Percentiles rank a stretch among this genome's conserved stretches.
Evolutionary conservation across 352 stramenopile genomes (phyloP).

Genomic region (Phytopythium litorale): DNA sequence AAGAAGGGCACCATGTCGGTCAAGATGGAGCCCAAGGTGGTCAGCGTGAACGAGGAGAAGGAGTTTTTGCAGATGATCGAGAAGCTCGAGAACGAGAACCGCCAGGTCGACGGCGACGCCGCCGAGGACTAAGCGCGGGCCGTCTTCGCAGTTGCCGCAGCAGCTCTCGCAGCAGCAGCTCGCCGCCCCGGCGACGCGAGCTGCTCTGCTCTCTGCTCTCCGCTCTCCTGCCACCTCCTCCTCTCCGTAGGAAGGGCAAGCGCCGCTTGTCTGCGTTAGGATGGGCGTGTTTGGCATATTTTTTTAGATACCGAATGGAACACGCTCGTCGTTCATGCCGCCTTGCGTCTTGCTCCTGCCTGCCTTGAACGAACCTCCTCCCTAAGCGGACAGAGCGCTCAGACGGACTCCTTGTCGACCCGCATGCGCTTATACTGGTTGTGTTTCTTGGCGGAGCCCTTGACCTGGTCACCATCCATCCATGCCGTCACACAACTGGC

Average conservation of each 20-base stretch:
- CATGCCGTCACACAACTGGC: too few species aligned
- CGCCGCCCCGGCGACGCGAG: too few species aligned
- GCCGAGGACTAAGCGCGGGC: slow-evolving; percentile 87
- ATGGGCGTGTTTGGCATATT: slow-evolving; percentile 7
- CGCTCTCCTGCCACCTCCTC: not conserved
- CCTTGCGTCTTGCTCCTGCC: not conserved
- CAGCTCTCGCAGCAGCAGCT: too few species aligned
- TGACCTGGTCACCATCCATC: slow-evolving; percentile 21
- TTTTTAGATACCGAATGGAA: slow-evolving; percentile 9
- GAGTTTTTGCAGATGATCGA: slow-evolving; percentile 99
- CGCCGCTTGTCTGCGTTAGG: slow-evolving; percentile 5
- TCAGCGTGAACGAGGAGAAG: slow-evolving; percentile 98
- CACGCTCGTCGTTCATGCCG: slow-evolving; percentile 21
- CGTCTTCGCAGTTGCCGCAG: not conserved
- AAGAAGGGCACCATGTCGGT: slow-evolving; percentile 96
- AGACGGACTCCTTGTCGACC: not conserved
- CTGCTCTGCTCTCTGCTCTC: not conserved
- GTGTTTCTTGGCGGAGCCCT: slow-evolving; percentile 75
- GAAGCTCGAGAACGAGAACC: slow-evolving; percentile 97
- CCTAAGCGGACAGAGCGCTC: not conserved
- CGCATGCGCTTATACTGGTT: slow-evolving; percentile 63
- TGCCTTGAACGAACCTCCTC: too few species aligned
- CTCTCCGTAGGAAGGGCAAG: not conserved
- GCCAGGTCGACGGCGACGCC: slow-evolving; percentile 97
- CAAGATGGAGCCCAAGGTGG: slow-evolving; percentile 99